These are phyloP conservation scores for Plasmodium vivax DNA, from an alignment of 169 alveolate species.

Conservation along the genomic window DNA sequence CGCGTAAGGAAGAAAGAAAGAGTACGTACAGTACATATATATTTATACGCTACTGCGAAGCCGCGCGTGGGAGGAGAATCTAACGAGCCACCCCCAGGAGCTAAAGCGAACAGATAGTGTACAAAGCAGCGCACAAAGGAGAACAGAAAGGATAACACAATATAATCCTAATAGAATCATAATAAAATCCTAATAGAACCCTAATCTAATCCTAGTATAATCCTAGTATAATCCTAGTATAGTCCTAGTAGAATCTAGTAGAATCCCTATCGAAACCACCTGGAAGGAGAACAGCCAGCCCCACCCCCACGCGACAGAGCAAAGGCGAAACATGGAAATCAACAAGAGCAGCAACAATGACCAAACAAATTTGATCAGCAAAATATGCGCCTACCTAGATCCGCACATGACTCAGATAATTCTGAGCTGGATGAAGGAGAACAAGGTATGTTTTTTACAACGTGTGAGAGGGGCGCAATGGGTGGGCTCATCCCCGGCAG, in stretches of 20 bases:
- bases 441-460: slow-evolving; percentile 74
- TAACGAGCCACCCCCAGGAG: neutral
- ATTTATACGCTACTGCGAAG: neutral
- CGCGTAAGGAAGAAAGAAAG: neutral
- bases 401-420: slow-evolving; percentile 82
- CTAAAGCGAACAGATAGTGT: neutral
- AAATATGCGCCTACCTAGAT: slow-evolving; percentile 80
- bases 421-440: slow-evolving; percentile 81
- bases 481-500: neutral
- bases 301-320: neutral
- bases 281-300: neutral
- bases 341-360: neutral
- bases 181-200: too few species aligned
- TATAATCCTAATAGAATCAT: too few species aligned
- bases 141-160: neutral
- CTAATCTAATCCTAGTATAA: too few species aligned
- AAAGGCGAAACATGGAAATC: neutral
- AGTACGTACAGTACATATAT: neutral
- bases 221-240: too few species aligned
- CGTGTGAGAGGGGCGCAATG: neutral
- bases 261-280: neutral
- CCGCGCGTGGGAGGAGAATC: neutral
- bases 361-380: slow-evolving; percentile 12
- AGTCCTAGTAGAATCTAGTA: neutral
- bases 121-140: neutral